These are phyloP conservation scores for Fusarium tanahbumbuense DNA, from an alignment of 2,329 filamentous ascomycete species.

Conservation along the genomic window DNA sequence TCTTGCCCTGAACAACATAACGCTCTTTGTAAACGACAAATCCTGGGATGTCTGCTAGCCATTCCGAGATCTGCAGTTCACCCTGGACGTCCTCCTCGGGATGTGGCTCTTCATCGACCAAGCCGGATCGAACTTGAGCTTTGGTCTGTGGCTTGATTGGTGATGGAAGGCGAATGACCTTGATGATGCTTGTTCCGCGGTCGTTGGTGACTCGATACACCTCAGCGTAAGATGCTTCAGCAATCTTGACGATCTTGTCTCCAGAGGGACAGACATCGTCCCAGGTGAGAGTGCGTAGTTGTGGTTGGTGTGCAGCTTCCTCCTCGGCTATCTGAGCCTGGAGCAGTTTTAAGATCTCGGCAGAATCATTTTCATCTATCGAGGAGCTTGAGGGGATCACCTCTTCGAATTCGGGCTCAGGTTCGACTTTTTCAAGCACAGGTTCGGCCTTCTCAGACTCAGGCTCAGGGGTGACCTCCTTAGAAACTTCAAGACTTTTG, in stretches of 20 bases:
- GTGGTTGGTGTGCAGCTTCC: constrained; percentile 40
- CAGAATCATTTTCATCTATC: constrained; percentile 8
- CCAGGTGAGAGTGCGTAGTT: constrained; percentile 64
- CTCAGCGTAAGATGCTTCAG: constrained; percentile 74
- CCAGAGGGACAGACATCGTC: constrained; percentile 66
- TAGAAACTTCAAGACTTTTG: neutral
- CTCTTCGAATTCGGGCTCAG: constrained; percentile 6
- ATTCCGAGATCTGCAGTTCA: constrained; percentile 72
- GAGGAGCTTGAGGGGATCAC: neutral
- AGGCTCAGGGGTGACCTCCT: constrained; percentile 1
- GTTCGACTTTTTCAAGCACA: constrained; percentile 7
- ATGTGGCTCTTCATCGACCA: constrained; percentile 70
- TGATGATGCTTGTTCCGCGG: constrained; percentile 72
- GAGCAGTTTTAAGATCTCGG: constrained; percentile 1
- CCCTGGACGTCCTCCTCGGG: constrained; percentile 65
- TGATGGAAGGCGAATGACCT: constrained; percentile 69
- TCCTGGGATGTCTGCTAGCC: constrained; percentile 71
- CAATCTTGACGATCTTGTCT: constrained; percentile 70
- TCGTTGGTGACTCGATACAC: constrained; percentile 72
- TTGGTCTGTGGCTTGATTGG: constrained; percentile 69
- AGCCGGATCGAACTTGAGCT: constrained; percentile 62
- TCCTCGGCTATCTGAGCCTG: constrained; percentile 30
- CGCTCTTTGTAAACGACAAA: constrained; percentile 75
- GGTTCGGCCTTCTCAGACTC: neutral
- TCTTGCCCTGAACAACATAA: constrained; percentile 68